Conservation (phyloP, 345 rosid genomes). For the Turritis glabra region DNA sequence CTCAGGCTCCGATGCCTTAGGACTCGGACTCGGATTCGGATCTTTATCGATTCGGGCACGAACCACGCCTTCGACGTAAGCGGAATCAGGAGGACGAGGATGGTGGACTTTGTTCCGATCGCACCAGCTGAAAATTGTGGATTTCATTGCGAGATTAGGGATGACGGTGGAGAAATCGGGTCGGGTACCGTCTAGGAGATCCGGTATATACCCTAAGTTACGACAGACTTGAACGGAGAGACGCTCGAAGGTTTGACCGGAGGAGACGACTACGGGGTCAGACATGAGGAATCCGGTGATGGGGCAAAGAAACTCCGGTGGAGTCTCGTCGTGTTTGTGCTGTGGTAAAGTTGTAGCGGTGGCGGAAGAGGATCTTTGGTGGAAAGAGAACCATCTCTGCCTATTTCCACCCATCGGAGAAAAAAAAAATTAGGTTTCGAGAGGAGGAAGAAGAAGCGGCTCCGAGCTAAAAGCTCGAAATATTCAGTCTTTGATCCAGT, state of each 20-base stretch:
- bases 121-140: constrained; percentile 75
- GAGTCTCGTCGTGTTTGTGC: constrained; percentile 41
- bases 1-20: constrained; percentile 63
- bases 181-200: constrained; percentile 50
- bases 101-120: constrained; percentile 35
- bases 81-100: constrained; percentile 55
- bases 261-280: constrained; percentile 81
- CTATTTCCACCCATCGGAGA: constrained; percentile 53
- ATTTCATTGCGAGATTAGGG: constrained; percentile 72
- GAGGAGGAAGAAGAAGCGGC: not conserved
- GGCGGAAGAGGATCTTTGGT: constrained; percentile 43
- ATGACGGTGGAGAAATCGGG: constrained; percentile 70
- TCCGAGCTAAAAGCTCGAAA: constrained; percentile 11
- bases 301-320: constrained; percentile 83
- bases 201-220: constrained; percentile 51
- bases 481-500: constrained; percentile 6
- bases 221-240: constrained; percentile 68
- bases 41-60: constrained; percentile 42
- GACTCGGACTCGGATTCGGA: constrained; percentile 23
- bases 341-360: constrained; percentile 34
- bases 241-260: constrained; percentile 90
- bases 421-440: not conserved
- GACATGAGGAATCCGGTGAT: constrained; percentile 67
- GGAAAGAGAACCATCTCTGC: constrained; percentile 68
- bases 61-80: constrained; percentile 51